A percentile compares a stretch with the other conserved stretches of the same genome.
Evolutionary conservation across 768 basidiomycete genomes (phyloP).

Genomic region (Mrakia gelida): DNA sequence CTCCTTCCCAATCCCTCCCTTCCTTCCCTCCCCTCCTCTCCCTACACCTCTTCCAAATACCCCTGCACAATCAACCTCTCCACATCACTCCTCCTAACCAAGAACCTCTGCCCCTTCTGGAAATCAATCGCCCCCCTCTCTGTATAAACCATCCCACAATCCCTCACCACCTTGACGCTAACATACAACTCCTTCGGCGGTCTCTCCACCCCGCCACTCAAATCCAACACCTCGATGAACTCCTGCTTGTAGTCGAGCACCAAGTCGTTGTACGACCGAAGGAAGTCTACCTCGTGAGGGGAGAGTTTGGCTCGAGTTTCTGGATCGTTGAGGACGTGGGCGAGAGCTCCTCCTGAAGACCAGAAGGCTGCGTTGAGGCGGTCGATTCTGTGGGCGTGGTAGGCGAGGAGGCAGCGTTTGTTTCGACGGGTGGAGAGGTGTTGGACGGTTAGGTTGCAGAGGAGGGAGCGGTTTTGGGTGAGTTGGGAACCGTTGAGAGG

Average conservation of each 20-base stretch:
- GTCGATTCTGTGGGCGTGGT: slow-evolving; percentile 80
- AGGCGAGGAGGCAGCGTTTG: slow-evolving; percentile 92
- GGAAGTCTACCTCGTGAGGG: slow-evolving; percentile 76
- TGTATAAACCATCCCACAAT: slow-evolving; percentile 88
- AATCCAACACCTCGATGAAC: slow-evolving; percentile 73
- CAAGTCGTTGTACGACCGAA: slow-evolving; percentile 71
- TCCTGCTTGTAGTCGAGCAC: slow-evolving; percentile 79
- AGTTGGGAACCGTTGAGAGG: slow-evolving; percentile 51
- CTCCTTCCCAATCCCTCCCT: neutral
- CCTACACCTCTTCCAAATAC: slow-evolving; percentile 74
- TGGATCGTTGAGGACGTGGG: slow-evolving; percentile 66
- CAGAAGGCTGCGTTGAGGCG: slow-evolving; percentile 84
- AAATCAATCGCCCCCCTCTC: slow-evolving; percentile 86
- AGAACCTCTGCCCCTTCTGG: slow-evolving; percentile 75
- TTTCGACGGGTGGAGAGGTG: slow-evolving; percentile 87
- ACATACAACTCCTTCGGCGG: slow-evolving; percentile 90
- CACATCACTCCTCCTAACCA: slow-evolving; percentile 80
- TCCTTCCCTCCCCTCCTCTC: neutral
- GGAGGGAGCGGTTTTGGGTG: slow-evolving; percentile 45
- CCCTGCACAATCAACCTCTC: slow-evolving; percentile 93
- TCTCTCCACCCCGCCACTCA: slow-evolving; percentile 68
- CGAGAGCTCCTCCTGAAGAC: slow-evolving; percentile 74
- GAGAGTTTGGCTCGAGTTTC: slow-evolving; percentile 69
- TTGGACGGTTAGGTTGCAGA: slow-evolving; percentile 67
- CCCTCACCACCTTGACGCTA: slow-evolving; percentile 75